Evolutionary conservation across 208 protist species (phyloP).

Genomic region (Trypanosoma conorhini): DNA sequence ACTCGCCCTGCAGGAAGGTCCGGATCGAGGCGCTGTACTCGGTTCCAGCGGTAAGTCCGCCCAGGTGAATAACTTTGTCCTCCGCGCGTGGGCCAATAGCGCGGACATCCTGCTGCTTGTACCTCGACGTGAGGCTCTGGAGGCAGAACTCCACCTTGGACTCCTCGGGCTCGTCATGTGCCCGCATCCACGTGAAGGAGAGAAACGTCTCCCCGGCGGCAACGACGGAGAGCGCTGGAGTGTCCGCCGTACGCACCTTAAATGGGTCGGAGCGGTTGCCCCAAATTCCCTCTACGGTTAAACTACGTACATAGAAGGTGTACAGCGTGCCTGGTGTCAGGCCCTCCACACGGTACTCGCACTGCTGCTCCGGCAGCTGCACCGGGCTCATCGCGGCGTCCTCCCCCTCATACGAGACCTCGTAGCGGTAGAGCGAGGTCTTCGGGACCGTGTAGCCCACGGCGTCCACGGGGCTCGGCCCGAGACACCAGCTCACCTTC

Average conservation of each 20-base stretch:
- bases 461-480: constrained; percentile 24
- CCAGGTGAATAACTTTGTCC: constrained; percentile 62
- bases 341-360: constrained; percentile 49
- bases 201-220: constrained; percentile 80
- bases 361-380: constrained; percentile 32
- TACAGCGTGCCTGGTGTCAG: constrained; percentile 74
- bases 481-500: constrained; percentile 61
- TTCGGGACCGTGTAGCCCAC: constrained; percentile 52
- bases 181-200: constrained; percentile 72
- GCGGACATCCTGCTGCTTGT: constrained; percentile 47
- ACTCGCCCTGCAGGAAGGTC: constrained; percentile 73
- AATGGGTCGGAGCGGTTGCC: constrained; percentile 65
- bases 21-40: constrained; percentile 72
- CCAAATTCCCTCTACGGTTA: constrained; percentile 73
- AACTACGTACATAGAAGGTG: constrained; percentile 63
- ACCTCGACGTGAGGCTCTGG: constrained; percentile 44
- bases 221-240: constrained; percentile 48
- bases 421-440: constrained; percentile 42
- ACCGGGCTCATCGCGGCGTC: constrained; percentile 24
- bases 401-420: constrained; percentile 54
- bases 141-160: constrained; percentile 76
- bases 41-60: constrained; percentile 59
- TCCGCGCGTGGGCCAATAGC: constrained; percentile 33
- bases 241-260: constrained; percentile 58
- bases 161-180: constrained; percentile 41